phyloP scores from a whole-genome alignment of 2,329 filamentous ascomycete genomes.

The Arthrobotrys sinensis region DNA sequence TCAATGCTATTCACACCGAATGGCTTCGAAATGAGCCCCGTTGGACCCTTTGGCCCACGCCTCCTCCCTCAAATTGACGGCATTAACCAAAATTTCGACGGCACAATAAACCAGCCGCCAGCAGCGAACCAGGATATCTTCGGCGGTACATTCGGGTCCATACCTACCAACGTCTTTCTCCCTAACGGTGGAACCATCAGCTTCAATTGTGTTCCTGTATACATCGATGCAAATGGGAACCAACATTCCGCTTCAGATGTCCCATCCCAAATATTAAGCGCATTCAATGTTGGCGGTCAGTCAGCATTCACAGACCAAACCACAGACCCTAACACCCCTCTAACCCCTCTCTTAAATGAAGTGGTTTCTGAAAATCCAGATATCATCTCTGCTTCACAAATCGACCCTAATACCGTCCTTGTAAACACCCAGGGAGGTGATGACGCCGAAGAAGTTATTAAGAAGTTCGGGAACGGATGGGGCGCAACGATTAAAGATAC shows the following conservation, averaged over 20 bases:
- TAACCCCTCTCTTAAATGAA: conserved; percentile 31
- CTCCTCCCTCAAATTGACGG: conserved; percentile 1
- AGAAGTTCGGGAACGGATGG: conserved; percentile 22
- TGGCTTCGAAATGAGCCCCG: conserved; percentile 35
- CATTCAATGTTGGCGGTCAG: conserved; percentile 30
- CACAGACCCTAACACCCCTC: conserved; percentile 5
- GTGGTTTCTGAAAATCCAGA: conserved; percentile 32
- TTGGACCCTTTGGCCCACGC: conserved; percentile 13
- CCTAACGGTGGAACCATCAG: conserved; percentile 34
- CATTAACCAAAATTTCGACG: conserved; percentile 4
- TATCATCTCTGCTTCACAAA: conserved; percentile 23
- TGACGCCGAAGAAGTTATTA: conserved; percentile 26
- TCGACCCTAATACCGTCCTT: conserved; percentile 27
- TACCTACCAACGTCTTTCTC: conserved; percentile 24
- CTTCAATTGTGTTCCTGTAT: conserved; percentile 54
- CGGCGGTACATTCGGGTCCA: conserved; percentile 4
- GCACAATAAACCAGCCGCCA: not conserved
- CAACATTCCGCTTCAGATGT: conserved; percentile 29
- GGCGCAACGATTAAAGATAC: conserved; percentile 28
- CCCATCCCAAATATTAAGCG: conserved; percentile 7
- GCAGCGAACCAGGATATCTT: not conserved
- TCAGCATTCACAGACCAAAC: not conserved
- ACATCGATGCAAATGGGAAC: conserved; percentile 42
- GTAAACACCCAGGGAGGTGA: conserved; percentile 17
- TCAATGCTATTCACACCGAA: conserved; percentile 21